phyloP scores from a whole-genome alignment of 2,329 filamentous ascomycete species.

The Hymenoscyphus linearis region DNA sequence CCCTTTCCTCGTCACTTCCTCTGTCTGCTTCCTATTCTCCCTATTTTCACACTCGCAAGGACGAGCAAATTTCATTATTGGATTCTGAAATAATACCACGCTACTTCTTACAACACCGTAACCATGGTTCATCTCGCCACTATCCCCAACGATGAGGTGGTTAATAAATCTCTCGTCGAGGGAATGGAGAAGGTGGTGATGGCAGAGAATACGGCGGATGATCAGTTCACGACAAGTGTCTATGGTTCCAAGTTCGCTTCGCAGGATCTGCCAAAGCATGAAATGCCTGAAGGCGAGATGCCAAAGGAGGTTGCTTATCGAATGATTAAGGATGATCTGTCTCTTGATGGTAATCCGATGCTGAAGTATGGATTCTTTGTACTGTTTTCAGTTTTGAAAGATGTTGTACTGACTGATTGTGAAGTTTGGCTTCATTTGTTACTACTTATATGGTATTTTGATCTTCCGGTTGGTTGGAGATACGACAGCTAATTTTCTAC shows the following conservation, averaged over 20 bases:
- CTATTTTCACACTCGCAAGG: conserved; percentile 7
- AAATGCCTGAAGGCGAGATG: conserved; percentile 90
- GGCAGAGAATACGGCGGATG: conserved; percentile 14
- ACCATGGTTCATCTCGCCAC: conserved; percentile 45
- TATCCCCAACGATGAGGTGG: conserved; percentile 31
- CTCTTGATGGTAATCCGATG: conserved; percentile 85
- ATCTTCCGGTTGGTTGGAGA: neutral
- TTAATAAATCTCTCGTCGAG: conserved; percentile 31
- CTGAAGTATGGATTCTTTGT: conserved; percentile 54
- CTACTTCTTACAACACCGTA: conserved; percentile 9
- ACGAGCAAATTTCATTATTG: conserved; percentile 2
- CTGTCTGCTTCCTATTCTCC: neutral
- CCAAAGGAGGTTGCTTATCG: conserved; percentile 89
- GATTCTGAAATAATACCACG: neutral
- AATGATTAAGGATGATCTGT: conserved; percentile 94
- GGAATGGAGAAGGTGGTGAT: conserved; percentile 43
- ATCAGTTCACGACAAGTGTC: conserved; percentile 43
- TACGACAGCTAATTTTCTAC: conserved; percentile 8
- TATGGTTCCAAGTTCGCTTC: conserved; percentile 84
- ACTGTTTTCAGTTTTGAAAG: too few species aligned
- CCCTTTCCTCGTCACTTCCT: neutral
- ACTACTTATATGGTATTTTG: conserved; percentile 84
- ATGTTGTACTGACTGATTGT: neutral
- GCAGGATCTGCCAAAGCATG: conserved; percentile 71
- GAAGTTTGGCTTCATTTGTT: conserved; percentile 82